phyloP scores from a whole-genome alignment of 2,329 filamentous ascomycete species.

The Arthrobotrys pseudoclavata region DNA sequence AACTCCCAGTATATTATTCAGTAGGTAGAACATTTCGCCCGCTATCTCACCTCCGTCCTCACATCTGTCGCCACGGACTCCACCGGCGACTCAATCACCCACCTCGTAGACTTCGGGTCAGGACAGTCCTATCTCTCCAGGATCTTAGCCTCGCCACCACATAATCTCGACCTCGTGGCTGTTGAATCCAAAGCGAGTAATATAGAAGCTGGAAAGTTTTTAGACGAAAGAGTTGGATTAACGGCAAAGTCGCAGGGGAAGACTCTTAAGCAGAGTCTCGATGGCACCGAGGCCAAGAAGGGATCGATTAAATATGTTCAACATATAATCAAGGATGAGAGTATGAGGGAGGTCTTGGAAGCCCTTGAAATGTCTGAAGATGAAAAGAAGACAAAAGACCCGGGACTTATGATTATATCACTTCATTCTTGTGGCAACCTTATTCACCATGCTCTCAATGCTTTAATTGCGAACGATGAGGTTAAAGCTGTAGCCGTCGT shows the following conservation, averaged over 20 bases:
- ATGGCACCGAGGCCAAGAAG: conserved; percentile 30
- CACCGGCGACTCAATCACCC: conserved; percentile 74
- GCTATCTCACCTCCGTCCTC: conserved; percentile 69
- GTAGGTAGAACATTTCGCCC: conserved; percentile 78
- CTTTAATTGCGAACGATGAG: conserved; percentile 83
- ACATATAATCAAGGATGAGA: conserved; percentile 79
- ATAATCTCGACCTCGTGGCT: conserved; percentile 84
- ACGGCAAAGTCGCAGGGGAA: conserved; percentile 73
- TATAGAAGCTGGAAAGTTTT: conserved; percentile 83
- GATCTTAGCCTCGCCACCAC: conserved; percentile 80
- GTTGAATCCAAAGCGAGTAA: conserved; percentile 90
- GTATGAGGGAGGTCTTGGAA: conserved; percentile 77
- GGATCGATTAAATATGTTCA: conserved; percentile 80
- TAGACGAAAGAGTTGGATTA: conserved; percentile 85
- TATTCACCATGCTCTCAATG: conserved; percentile 92
- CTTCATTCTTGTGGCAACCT: conserved; percentile 98
- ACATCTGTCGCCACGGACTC: conserved; percentile 31
- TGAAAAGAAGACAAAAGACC: conserved; percentile 13
- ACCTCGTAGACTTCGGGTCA: conserved; percentile 95
- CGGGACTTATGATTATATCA: conserved; percentile 80
- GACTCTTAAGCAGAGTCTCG: conserved; percentile 60
- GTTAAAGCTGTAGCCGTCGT: conserved; percentile 95
- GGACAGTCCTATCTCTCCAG: conserved; percentile 96
- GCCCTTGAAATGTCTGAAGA: conserved; percentile 70
- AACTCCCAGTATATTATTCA: conserved; percentile 24